Evolutionary conservation across 768 basidiomycete species (phyloP).

Genomic region (Pisolithus orientalis): DNA sequence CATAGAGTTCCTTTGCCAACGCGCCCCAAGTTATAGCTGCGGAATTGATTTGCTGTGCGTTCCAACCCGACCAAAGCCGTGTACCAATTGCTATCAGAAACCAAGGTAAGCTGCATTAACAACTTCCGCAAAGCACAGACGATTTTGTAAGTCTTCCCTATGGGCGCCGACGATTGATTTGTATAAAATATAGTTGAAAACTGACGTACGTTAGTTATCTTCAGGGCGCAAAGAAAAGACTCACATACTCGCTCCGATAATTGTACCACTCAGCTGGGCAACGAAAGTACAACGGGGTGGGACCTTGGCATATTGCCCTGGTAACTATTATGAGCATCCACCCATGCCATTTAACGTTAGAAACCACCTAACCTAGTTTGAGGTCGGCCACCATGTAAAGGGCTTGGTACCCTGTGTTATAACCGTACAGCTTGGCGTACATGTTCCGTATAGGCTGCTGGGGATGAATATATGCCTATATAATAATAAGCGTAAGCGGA

Average conservation of each 20-base stretch:
- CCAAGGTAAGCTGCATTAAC: neutral
- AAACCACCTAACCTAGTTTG: neutral
- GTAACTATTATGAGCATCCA: constrained; percentile 28
- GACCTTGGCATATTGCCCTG: constrained; percentile 51
- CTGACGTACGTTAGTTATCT: neutral
- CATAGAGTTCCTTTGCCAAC: constrained; percentile 46
- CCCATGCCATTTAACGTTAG: constrained; percentile 5
- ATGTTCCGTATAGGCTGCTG: constrained; percentile 26
- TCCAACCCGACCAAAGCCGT: constrained; percentile 29
- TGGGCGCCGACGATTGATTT: constrained; percentile 11
- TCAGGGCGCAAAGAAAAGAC: neutral
- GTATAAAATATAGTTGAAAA: constrained; percentile 18
- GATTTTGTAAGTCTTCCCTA: constrained; percentile 7
- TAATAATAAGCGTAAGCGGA: neutral
- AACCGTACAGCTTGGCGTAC: constrained; percentile 52
- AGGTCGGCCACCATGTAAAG: constrained; percentile 45
- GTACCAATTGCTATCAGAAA: constrained; percentile 10
- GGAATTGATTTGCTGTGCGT: constrained; percentile 47
- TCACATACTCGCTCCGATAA: constrained; percentile 40
- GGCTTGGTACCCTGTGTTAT: constrained; percentile 48
- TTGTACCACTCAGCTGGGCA: constrained; percentile 43
- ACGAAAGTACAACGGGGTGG: constrained; percentile 44
- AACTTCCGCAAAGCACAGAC: neutral
- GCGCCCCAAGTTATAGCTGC: constrained; percentile 53
- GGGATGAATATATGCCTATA: constrained; percentile 21